Conservation (phyloP, 2,329 filamentous ascomycete genomes). For the Hypoxylon sp. region DNA sequence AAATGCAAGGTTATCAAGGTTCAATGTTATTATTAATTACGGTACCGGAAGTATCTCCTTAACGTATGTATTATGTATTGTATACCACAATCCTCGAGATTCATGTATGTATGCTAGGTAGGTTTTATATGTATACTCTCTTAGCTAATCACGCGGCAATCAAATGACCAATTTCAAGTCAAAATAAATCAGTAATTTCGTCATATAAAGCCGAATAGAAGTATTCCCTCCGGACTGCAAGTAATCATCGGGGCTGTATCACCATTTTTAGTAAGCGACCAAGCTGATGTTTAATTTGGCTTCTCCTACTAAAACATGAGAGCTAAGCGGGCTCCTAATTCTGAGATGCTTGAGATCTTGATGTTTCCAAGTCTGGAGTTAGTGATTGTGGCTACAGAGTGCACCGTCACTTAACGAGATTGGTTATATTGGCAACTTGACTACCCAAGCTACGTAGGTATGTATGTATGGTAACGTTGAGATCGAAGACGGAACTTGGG, state of each 20-base stretch:
- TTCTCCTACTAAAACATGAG: background rate
- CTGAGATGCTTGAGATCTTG: slow-evolving; percentile 23
- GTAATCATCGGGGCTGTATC: slow-evolving; percentile 3
- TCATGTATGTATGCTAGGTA: background rate
- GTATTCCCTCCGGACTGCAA: background rate
- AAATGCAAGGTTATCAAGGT: slow-evolving; percentile 11
- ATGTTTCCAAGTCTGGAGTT: slow-evolving; percentile 26
- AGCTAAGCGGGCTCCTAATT: slow-evolving; percentile 16
- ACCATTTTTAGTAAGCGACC: slow-evolving; percentile 7
- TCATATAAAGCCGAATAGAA: background rate
- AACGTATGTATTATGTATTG: background rate
- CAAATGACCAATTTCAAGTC: slow-evolving; percentile 1
- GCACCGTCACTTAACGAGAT: slow-evolving; percentile 27
- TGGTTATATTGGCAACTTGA: slow-evolving; percentile 10
- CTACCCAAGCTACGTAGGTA: slow-evolving; percentile 18
- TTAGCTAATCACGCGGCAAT: slow-evolving; percentile 3
- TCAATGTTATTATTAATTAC: background rate
- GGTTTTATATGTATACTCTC: background rate
- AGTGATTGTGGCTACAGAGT: slow-evolving; percentile 24
- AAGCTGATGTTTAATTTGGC: slow-evolving; percentile 8
- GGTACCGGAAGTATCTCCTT: background rate
- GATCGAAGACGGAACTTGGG: slow-evolving; percentile 35
- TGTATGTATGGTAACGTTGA: slow-evolving; percentile 32
- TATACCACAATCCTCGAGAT: background rate
- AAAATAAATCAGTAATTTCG: background rate